Evolutionary conservation across 306 rosid genomes (phyloP), one percentile per base, ranked within the genome.

Genomic region (Cicer pinnatifidum): DNA sequence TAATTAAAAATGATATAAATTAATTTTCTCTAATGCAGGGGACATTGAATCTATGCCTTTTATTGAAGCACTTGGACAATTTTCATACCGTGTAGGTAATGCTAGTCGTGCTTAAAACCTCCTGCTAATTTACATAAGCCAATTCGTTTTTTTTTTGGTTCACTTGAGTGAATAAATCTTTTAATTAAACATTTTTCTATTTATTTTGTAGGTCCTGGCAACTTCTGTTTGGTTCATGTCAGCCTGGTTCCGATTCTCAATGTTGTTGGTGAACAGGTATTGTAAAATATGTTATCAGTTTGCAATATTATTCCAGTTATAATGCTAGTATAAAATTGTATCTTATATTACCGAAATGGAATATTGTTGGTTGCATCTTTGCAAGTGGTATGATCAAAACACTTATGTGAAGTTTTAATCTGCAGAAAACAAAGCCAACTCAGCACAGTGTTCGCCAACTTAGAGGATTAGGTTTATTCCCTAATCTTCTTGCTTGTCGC

Each of bases 391-490:
- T 53, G n/a, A 43, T 67, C 15, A 47, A 47, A 47, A 46, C 65
- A 68, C 80, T 65, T 59, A 67, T 16, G 60, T 40, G 35, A 67
- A 16, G 23, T 39, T 74, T 77, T 46, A 61, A 79, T 77, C 48
- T 84, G 72, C 77, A 91, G 97, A 91, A 91, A 87, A 91, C 97
- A 67, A 91, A 91, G 79, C 97, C 97, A 70, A 91, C 97, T 75
- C 97, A 91, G 83, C 95, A 89, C 50, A 91, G 97, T 73, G 97
- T 91, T 74, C 91, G 96, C 15, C 96, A 85, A 76, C 97, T 91
- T 28, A 85, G 97, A 84, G 92, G 92, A 74, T 83, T 87, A 77
- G 97, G 97, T 64, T 83, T 91, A 87, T 83, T 88, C 39, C 97
- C 96, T 40, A 86, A 91, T 83, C 86, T 91, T 71, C 88, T 91